Percentiles rank a stretch among this genome's conserved stretches.
These are phyloP conservation scores for Dryas octopetala DNA, from an alignment of 306 rosid species.

Conservation along the genomic window DNA sequence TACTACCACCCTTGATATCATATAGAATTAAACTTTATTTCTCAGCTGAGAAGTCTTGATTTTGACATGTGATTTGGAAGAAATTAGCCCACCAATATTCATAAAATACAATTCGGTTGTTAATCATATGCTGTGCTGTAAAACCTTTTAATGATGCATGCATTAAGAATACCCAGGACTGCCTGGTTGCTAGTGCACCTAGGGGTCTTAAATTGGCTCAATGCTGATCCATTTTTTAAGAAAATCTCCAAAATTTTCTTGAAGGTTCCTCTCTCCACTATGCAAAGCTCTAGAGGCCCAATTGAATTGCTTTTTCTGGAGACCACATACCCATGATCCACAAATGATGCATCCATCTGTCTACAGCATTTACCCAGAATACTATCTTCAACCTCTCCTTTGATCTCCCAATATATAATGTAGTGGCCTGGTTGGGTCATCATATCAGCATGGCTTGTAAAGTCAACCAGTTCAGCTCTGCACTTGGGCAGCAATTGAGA, in stretches of 20 bases:
- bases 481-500: slow-evolving; percentile 40
- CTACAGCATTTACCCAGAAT: slow-evolving; percentile 53
- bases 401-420: slow-evolving; percentile 78
- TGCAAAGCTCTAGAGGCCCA: slow-evolving; percentile 70
- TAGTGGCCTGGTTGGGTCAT: slow-evolving; percentile 63
- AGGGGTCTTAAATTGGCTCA: slow-evolving; percentile 92
- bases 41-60: too few species aligned
- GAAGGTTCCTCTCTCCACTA: slow-evolving; percentile 73
- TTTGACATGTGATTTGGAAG: not conserved
- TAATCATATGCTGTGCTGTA: slow-evolving; percentile 56
- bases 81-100: not conserved
- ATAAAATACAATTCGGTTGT: not conserved
- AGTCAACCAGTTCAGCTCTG: slow-evolving; percentile 70
- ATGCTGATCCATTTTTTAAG: slow-evolving; percentile 62
- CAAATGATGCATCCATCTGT: slow-evolving; percentile 71
- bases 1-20: too few species aligned
- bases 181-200: slow-evolving; percentile 68
- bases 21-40: too few species aligned
- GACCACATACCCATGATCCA: slow-evolving; percentile 83
- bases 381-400: slow-evolving; percentile 63
- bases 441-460: slow-evolving; percentile 72
- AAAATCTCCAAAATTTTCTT: slow-evolving; percentile 69
- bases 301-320: slow-evolving; percentile 66
- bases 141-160: slow-evolving; percentile 42
- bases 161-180: slow-evolving; percentile 53